Conservation (phyloP, 805 yeast species). For the Limtongia smithiae region DNA sequence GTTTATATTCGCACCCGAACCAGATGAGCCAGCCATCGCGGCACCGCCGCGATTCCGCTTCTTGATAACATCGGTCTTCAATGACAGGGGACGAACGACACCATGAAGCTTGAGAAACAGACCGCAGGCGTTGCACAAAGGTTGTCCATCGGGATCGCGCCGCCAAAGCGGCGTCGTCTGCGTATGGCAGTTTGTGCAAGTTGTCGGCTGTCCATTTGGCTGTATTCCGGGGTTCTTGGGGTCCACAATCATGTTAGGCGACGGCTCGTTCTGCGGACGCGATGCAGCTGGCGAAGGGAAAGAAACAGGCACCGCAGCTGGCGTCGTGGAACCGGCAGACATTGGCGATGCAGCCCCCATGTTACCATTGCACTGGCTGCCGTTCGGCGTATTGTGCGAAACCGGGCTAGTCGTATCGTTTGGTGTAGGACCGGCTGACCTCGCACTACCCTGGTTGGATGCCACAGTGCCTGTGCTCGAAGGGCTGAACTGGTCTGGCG, state of each 20-base stretch:
- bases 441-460: slow-evolving; percentile 5
- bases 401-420: slow-evolving; percentile 13
- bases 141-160: slow-evolving; percentile 85
- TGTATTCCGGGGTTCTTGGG: slow-evolving; percentile 18
- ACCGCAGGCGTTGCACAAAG: slow-evolving; percentile 96
- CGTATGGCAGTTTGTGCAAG: slow-evolving; percentile 69
- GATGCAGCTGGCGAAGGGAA: neutral
- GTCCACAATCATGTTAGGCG: slow-evolving; percentile 9
- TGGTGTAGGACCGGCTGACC: slow-evolving; percentile 4
- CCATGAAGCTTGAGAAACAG: slow-evolving; percentile 88
- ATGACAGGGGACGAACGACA: slow-evolving; percentile 85
- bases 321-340: neutral
- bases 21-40: slow-evolving; percentile 9
- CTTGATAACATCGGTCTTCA: slow-evolving; percentile 89
- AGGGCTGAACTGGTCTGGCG: slow-evolving; percentile 28
- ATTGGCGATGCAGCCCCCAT: neutral
- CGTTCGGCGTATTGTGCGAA: no score
- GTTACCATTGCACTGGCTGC: neutral
- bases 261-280: slow-evolving; percentile 2
- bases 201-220: slow-evolving; percentile 26
- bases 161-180: slow-evolving; percentile 94
- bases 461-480: slow-evolving; percentile 2
- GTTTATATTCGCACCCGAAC: slow-evolving; percentile 1
- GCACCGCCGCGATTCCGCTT: slow-evolving; percentile 69
- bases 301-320: slow-evolving; percentile 2